A percentile compares a stretch with the other conserved stretches of the same genome.
Conservation (phyloP, 2,329 filamentous ascomycete species). For the Escovopsis sp. region DNA sequence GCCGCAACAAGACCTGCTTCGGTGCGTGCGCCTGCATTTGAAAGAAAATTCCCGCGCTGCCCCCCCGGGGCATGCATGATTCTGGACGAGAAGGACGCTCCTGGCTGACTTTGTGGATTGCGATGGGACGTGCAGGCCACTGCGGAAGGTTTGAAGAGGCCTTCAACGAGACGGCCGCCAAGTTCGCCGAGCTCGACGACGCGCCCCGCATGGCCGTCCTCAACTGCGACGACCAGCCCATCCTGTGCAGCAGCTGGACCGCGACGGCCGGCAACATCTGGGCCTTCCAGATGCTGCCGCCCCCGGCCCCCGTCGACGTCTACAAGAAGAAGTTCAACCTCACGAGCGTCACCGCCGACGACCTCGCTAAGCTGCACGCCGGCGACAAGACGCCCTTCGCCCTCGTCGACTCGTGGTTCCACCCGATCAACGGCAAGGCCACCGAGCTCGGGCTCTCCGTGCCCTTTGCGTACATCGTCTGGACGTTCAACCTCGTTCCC, state of each 20-base stretch:
- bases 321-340: conserved; percentile 54
- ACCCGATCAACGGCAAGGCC: conserved; percentile 58
- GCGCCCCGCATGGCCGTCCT: conserved; percentile 54
- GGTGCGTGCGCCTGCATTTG: conserved; percentile 28
- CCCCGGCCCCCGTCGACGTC: conserved; percentile 47
- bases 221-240: conserved; percentile 60
- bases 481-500: conserved; percentile 49
- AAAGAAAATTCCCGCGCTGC: too few relatives aligned
- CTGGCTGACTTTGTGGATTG: background rate
- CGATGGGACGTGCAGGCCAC: conserved; percentile 30
- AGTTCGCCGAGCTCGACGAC: conserved; percentile 46
- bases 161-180: conserved; percentile 49
- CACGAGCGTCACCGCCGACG: conserved; percentile 50
- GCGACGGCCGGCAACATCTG: conserved; percentile 49
- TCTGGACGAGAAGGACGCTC: background rate
- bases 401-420: conserved; percentile 50
- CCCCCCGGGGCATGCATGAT: background rate
- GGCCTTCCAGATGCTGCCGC: conserved; percentile 52
- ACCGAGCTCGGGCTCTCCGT: conserved; percentile 47
- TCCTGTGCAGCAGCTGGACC: conserved; percentile 64
- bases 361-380: conserved; percentile 45
- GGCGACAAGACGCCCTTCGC: conserved; percentile 33
- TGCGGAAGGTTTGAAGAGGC: conserved; percentile 51
- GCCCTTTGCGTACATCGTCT: conserved; percentile 53
- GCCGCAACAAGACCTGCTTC: conserved; percentile 66